A percentile compares a stretch with the other conserved stretches of the same genome.
Conservation (phyloP, 2,329 filamentous ascomycete genomes). For the Hymenoscyphus occultus region DNA sequence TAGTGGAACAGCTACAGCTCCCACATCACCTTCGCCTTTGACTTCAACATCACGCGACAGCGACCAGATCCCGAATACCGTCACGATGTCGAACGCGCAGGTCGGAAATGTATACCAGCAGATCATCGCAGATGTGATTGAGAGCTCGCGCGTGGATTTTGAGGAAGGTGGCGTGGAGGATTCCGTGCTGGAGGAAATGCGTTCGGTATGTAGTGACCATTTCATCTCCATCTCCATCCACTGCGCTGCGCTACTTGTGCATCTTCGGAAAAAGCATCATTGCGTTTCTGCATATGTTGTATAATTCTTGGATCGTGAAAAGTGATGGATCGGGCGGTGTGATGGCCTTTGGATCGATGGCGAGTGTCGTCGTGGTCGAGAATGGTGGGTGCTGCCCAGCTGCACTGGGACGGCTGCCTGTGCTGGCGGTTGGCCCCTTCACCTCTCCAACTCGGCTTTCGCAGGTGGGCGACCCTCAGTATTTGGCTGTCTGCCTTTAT, state of each 20-base stretch:
- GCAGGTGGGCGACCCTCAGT: slow-evolving; percentile 35
- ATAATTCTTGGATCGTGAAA: neutral
- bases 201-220: slow-evolving; percentile 62
- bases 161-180: slow-evolving; percentile 94
- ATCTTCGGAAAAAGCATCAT: neutral
- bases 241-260: slow-evolving; percentile 7
- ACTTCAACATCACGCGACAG: neutral
- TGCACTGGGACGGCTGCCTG: slow-evolving; percentile 21
- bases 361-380: slow-evolving; percentile 5
- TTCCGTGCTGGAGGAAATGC: slow-evolving; percentile 80
- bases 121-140: slow-evolving; percentile 82
- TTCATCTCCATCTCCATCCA: slow-evolving; percentile 1
- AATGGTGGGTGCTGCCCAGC: neutral
- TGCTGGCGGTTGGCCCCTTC: slow-evolving; percentile 9
- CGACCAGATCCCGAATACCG: slow-evolving; percentile 6
- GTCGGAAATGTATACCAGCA: slow-evolving; percentile 73
- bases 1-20: neutral
- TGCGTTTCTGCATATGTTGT: slow-evolving; percentile 4
- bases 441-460: slow-evolving; percentile 16
- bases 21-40: neutral
- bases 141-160: slow-evolving; percentile 89
- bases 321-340: neutral
- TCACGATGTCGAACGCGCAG: slow-evolving; percentile 36
- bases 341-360: slow-evolving; percentile 1
- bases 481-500: slow-evolving; percentile 36